Evolutionary conservation across 75 land plant species (phyloP).

Genomic region (Isoetes taiwanensis): DNA sequence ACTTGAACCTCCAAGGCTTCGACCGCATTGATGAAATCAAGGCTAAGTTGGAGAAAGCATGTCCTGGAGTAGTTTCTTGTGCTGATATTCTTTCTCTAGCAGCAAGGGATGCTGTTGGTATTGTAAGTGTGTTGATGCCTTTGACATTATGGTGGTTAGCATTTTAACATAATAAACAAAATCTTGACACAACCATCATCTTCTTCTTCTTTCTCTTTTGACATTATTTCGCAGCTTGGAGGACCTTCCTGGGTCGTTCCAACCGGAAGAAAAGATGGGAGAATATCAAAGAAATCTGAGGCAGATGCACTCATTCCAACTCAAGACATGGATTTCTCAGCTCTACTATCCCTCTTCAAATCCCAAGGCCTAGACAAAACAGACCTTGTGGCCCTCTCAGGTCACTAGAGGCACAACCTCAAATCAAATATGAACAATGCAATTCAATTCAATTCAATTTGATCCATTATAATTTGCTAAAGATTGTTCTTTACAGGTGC

Average conservation of each 20-base stretch:
- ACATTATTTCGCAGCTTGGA: not conserved
- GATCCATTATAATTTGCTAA: too few species aligned
- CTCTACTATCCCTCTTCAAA: not conserved
- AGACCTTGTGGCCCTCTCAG: not conserved
- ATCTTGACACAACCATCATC: not conserved
- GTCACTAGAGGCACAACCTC: too few species aligned
- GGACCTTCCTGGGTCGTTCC: not conserved
- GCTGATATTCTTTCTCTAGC: too few species aligned
- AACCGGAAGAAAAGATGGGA: not conserved
- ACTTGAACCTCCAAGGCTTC: too few species aligned
- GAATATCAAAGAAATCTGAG: not conserved
- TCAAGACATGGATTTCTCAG: not conserved
- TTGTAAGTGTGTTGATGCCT: too few species aligned
- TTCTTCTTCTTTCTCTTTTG: not conserved
- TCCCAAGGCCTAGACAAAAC: not conserved
- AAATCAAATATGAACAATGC: too few species aligned
- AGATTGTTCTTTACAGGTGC: too few species aligned
- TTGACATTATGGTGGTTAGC: not conserved
- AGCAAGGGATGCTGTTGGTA: too few species aligned
- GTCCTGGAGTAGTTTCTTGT: too few species aligned
- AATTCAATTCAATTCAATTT: too few species aligned
- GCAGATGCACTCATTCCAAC: not conserved
- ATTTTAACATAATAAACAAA: not conserved
- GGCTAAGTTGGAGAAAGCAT: too few species aligned
- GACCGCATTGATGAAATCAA: too few species aligned